These are phyloP conservation scores for Dryadomyces sulphureus DNA, from an alignment of 2,329 filamentous ascomycete species.

Conservation along the genomic window DNA sequence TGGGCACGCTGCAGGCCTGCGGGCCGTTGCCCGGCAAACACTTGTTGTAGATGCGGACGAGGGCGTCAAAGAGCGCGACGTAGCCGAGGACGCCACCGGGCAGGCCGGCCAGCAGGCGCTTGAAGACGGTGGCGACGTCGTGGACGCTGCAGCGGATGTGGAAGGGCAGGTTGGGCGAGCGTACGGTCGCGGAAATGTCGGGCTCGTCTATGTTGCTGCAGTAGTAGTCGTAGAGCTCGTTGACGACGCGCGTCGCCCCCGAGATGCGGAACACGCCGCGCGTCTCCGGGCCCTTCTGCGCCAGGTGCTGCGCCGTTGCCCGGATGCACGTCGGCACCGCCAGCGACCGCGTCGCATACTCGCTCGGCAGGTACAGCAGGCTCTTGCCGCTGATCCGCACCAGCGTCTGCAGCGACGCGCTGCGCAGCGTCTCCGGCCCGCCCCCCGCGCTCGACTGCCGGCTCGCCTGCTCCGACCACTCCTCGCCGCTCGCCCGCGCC, in stretches of 20 bases:
- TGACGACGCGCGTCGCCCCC: conserved; percentile 41
- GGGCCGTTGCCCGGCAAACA: conserved; percentile 22
- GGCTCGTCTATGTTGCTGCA: conserved; percentile 30
- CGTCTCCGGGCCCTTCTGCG: conserved; percentile 35
- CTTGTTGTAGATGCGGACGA: conserved; percentile 46
- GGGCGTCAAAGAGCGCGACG: conserved; percentile 42
- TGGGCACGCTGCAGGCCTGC: conserved; percentile 35
- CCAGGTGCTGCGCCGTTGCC: conserved; percentile 48
- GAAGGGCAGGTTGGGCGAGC: conserved; percentile 41
- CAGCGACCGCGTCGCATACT: conserved; percentile 41
- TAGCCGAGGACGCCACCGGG: conserved; percentile 54
- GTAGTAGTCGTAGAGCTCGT: conserved; percentile 49
- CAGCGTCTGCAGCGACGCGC: conserved; percentile 40
- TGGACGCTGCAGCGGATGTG: conserved; percentile 46
- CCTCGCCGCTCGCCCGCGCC: conserved; percentile 16
- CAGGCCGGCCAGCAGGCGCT: conserved; percentile 45
- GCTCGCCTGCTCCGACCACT: conserved; percentile 28
- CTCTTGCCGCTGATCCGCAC: conserved; percentile 49
- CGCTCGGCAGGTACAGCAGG: conserved; percentile 42
- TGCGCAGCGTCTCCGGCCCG: conserved; percentile 18
- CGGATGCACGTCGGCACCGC: conserved; percentile 51
- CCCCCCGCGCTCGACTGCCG: conserved; percentile 18
- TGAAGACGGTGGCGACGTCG: conserved; percentile 54
- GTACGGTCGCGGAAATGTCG: conserved; percentile 40
- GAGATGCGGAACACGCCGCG: conserved; percentile 49